Conservation (phyloP, 1,284 basidiomycete genomes). For the Trichosporon sp. region DNA sequence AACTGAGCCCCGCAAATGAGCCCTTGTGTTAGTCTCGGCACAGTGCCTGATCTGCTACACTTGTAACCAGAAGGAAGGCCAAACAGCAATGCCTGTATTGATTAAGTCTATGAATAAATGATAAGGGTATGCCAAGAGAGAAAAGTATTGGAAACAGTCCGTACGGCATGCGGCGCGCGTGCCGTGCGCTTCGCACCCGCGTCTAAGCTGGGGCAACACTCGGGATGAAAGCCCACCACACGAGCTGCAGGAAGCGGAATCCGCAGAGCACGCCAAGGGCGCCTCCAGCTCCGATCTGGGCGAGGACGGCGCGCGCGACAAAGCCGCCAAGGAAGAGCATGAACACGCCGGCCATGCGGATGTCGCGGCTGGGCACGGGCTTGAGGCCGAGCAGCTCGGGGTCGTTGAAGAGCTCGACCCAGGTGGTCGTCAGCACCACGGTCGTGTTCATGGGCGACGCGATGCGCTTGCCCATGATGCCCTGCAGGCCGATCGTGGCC, state of each 20-base stretch:
- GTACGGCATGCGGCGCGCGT: neutral
- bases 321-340: conserved; percentile 75
- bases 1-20: neutral
- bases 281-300: conserved; percentile 38
- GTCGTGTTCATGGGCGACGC: conserved; percentile 56
- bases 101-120: neutral
- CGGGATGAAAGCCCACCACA: conserved; percentile 71
- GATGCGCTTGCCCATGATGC: conserved; percentile 73
- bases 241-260: conserved; percentile 65
- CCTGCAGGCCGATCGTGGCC: conserved; percentile 70
- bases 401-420: conserved; percentile 81
- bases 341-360: conserved; percentile 68
- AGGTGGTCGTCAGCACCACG: conserved; percentile 68
- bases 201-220: neutral
- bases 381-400: conserved; percentile 67
- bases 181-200: too few species aligned
- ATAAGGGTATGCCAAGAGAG: neutral
- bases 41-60: neutral
- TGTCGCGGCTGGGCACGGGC: conserved; percentile 66
- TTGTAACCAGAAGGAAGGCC: too few species aligned
- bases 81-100: conserved; percentile 7
- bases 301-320: conserved; percentile 67
- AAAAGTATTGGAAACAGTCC: neutral
- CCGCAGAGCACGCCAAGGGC: conserved; percentile 68
- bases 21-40: neutral